Evolutionary conservation across 331 rosid genomes (phyloP).

Genomic region (Phaseolus coccineus): DNA sequence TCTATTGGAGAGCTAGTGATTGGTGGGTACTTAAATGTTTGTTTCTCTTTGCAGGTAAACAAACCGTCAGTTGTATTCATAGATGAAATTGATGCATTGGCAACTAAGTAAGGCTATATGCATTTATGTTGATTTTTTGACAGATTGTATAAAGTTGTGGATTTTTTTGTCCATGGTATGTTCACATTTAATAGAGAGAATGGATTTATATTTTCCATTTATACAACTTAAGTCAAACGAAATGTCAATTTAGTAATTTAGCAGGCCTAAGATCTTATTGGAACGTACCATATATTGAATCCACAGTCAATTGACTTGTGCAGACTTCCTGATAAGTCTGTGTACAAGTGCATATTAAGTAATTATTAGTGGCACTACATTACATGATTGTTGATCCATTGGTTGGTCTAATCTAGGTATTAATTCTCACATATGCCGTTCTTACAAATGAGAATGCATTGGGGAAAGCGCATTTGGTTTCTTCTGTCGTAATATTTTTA

Average conservation of each 20-base stretch:
- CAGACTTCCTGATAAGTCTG: slow-evolving; percentile 34
- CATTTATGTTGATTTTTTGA: slow-evolving; percentile 30
- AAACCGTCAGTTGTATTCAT: slow-evolving; percentile 96
- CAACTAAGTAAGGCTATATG: slow-evolving; percentile 72
- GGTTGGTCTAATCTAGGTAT: slow-evolving; percentile 30
- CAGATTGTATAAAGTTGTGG: slow-evolving; percentile 15
- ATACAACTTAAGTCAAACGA: slow-evolving; percentile 25
- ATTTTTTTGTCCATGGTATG: slow-evolving; percentile 33
- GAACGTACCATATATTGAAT: slow-evolving; percentile 30
- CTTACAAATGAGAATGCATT: slow-evolving; percentile 22
- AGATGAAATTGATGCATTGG: slow-evolving; percentile 98
- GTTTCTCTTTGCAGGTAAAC: slow-evolving; percentile 81
- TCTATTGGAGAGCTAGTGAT: slow-evolving; percentile 36
- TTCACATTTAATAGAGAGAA: slow-evolving; percentile 21
- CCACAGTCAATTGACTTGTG: slow-evolving; percentile 23
- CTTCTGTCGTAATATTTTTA: slow-evolving; percentile 29
- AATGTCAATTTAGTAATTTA: slow-evolving; percentile 21
- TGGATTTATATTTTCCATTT: slow-evolving; percentile 20
- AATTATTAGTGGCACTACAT: slow-evolving; percentile 28
- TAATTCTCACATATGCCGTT: slow-evolving; percentile 10
- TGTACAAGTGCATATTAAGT: slow-evolving; percentile 1
- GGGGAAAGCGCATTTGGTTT: slow-evolving; percentile 14
- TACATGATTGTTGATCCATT: slow-evolving; percentile 36
- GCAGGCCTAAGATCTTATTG: slow-evolving; percentile 21
- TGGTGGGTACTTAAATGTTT: slow-evolving; percentile 17